Evolutionary conservation across 805 yeast species (phyloP), one percentile per base, ranked within the genome.

Genomic region (Helenozyma baotianmanensis): DNA sequence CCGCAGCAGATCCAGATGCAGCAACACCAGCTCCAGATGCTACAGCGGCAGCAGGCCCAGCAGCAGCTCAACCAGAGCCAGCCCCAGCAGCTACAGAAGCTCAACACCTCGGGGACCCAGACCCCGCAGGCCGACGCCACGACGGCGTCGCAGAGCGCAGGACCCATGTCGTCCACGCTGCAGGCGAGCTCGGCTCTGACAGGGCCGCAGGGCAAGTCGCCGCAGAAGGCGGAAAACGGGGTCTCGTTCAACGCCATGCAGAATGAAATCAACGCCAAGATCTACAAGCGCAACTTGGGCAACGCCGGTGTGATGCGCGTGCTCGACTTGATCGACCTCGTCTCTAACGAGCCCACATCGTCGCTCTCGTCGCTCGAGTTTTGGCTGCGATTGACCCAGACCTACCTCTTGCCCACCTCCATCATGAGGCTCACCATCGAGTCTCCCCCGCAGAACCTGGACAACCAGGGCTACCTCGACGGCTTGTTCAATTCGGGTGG

Each of bases 271-370:
- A 40, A 63, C 35, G 51, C 62, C 6, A 54, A 59, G 29, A 53
- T 64, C 11, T 51, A 60, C 40, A 63, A 62, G 39, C 42, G 69
- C 14, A 66, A 64, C 36, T 33, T 63, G 28, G 72, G 71, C 7
- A 65, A 66, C 50, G 65, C 70, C 17, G 70, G 61, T 11, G 64
- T 58, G 26, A 50, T 66, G 42, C 47, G 71, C 23, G 43, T 64
- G 12, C 42, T 65, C 27, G 71, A 66, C 39, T 43, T 66, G 23
- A 46, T 66, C 23, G 72, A 66, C 25, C 64, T 55, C 38, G 50
- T 65, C 4, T 48, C 62, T 15, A 59, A 51, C 38, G 71, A 65
- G 33, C 43, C 57, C 9, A 33, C 38, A 11, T 59, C 56, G 11
- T 46, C 53, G 23, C 42, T 63, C 19, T 27, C 56, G 9, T 52